Base-by-base conservation (phyloP, 768 basidiomycete genomes). In the Epithele typhae region DNA sequence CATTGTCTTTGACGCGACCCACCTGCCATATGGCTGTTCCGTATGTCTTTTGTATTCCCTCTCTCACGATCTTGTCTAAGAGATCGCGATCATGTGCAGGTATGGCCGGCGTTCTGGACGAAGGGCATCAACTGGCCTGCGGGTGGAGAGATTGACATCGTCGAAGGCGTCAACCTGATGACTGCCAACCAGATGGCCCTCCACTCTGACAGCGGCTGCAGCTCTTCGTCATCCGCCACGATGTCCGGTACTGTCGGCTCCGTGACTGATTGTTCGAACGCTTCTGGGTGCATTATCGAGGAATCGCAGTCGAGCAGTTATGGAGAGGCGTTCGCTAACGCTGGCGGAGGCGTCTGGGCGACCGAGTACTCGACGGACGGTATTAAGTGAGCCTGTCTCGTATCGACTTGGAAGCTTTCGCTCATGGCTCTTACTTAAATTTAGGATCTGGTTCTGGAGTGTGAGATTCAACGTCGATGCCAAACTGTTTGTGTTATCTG, bases 311-410 rank as follows among this genome's bases (percentile, higher is more conserved):
- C 62, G 18, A 65, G 66, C 43, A 71, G 68, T 36, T 75, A 62
- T 43, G 71, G 72, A 10, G 52, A 56, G 4, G 66, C 58, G 6
- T 78, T 78, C 49, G 69, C 68, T 4, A 30, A 58, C 1, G 70
- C 65, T 1, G 77, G 79, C 11, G 81, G 81, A 15, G 81, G 81
- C 7, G 78, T 81, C 3, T 91, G 71, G 63, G 84, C 84, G 1
- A 72, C 81, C 5, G 84, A 85, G 56, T 81, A 85, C 46, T 85
- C 46, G 85, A 85, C 40, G 67, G 68, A 8, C 1, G 82, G 76
- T 17, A 68, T 77, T 43, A 72, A 58, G 70, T 74, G 48, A 58
- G 73, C 57, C 14, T 17, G 9, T n/a, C n/a, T n/a, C n/a, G n/a
- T n/a, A n/a, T n/a, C n/a, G n/a, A n/a, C n/a, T n/a, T n/a, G n/a